Evolutionary conservation across 139 green algal species (phyloP), one percentile per base, ranked within the genome.

Genomic region (Pseudopediastrum boryanum): DNA sequence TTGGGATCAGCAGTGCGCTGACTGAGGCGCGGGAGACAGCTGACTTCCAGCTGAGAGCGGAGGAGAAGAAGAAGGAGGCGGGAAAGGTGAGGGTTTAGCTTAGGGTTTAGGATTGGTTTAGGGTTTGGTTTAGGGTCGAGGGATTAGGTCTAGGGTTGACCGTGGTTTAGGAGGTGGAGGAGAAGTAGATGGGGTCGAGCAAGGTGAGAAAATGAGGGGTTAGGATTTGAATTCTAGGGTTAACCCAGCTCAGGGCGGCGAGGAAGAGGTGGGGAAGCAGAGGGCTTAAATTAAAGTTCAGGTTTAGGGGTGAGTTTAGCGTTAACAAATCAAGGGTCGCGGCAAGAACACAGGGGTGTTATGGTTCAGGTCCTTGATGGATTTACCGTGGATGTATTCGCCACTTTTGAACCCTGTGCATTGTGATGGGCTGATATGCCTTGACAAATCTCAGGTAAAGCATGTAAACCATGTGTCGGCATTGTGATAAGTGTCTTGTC

Each of bases 11-110:
- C 39, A 44, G 65, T 54, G 71, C 73, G 33, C 77, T 94, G 39
- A 61, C 64, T 19, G 89, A 93, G 54, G 80, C 80, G 33, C 75
- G 85, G 23, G 81, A 90, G 68, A 90, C 86, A 2, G 82, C 92
- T 33, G 73, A 89, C 68, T 78, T 84, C 54, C 93, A 97, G 87
- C 75, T 90, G 70, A 84, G 84, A 12, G 89, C 87, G 16, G 92
- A 91, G 72, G 61, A 80, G 59, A 83, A 81, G 73, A 76, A 87
- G 67, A 87, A 86, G 48, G 51, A n/a, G n/a, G n/a, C n/a, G n/a
- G n/a, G 58, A 29, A 87, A 82, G 82, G 75, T 81, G 35, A 21
- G 62, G 9, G 48, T n/a, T n/a, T n/a, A n/a, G n/a, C n/a, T n/a
- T n/a, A n/a, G n/a, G n/a, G n/a, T n/a, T n/a, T n/a, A n/a, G n/a